A percentile compares a stretch with the other conserved stretches of the same genome.
These are phyloP conservation scores for Corylus avellana DNA, from an alignment of 306 rosid species.

Conservation along the genomic window DNA sequence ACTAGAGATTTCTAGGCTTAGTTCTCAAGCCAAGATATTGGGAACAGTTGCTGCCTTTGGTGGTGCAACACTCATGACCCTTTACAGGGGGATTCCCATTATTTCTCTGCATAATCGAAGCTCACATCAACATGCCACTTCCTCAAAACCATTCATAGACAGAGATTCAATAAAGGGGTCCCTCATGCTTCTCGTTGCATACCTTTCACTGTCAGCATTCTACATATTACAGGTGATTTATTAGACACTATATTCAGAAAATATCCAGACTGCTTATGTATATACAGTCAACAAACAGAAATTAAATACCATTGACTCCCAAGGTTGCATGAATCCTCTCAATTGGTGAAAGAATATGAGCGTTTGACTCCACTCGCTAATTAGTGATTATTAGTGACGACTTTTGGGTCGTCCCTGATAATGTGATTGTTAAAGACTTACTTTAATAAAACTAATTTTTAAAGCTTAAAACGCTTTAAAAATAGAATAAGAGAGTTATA, in stretches of 20 bases:
- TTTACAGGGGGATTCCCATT: slow-evolving; percentile 22
- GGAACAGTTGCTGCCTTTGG: background rate
- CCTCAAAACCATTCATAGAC: background rate
- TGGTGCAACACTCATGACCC: slow-evolving; percentile 26
- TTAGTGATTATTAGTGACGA: too few species aligned
- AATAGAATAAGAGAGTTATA: too few species aligned
- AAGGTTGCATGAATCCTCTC: too few species aligned
- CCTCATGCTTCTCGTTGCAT: slow-evolving; percentile 7
- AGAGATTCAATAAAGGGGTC: slow-evolving; percentile 26
- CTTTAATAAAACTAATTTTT: too few species aligned
- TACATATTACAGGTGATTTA: slow-evolving; percentile 24
- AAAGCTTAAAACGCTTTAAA: too few species aligned
- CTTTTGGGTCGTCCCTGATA: too few species aligned
- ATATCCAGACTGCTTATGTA: too few species aligned
- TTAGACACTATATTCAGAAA: background rate
- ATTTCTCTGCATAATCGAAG: background rate
- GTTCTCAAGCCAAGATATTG: background rate
- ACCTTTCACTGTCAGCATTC: slow-evolving; percentile 5
- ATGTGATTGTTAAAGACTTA: too few species aligned
- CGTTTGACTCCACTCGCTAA: too few species aligned
- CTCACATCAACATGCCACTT: background rate
- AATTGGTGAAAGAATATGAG: too few species aligned
- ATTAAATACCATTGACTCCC: too few species aligned
- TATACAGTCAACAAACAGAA: too few species aligned
- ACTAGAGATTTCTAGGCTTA: background rate